Base-by-base conservation (phyloP, 441 rosid species). In the Dalechampia spathulata region DNA sequence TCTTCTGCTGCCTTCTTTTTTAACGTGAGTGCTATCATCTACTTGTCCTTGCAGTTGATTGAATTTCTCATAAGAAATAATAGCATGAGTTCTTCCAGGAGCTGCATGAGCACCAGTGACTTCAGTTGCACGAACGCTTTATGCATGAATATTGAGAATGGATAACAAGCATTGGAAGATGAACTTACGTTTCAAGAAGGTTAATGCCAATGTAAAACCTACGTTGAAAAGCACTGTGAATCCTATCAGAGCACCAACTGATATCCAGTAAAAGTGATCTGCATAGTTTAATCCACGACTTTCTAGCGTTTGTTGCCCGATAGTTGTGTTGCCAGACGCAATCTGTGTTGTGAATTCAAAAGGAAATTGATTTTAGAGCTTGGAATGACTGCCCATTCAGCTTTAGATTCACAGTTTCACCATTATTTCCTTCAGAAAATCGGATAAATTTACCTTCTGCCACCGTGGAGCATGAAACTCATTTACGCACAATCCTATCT, bases 401-500 rank as follows among this genome's bases (percentile, higher is more conserved):
- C 34, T 30, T 30, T 30, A 3, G 34, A 30, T 30, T 30, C 4
- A 30, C 5, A 8, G 4, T 30, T 30, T 30, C 34, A 30, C 8
- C 5, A 30, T 30, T 30, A 3, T 30, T 30, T 30, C 34, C 34
- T 3, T 30, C 4, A 30, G 8, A 30, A 30, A 30, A 30, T 30
- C 8, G 34, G 34, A 3, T 30, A 30, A 30, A 30, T 44, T 62
- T 53, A 78, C 86, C 86, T 68, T 71, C 21, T 70, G 50, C 94
- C 94, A 81, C 9, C 87, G 74, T 5, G 89, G 86, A 56, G 86
- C 78, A 14, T 65, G 82, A 62, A 88, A 88, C 34, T 88, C 89
- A 14, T 83, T 88, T 19, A 73, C 42, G 1, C 83, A 72, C 70
- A 80, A 32, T 46, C 87, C 91, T 58, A 87, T 82, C 74, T 87